Evolutionary conservation across 345 rosid species (phyloP).

Genomic region (Hibiscus trionum): DNA sequence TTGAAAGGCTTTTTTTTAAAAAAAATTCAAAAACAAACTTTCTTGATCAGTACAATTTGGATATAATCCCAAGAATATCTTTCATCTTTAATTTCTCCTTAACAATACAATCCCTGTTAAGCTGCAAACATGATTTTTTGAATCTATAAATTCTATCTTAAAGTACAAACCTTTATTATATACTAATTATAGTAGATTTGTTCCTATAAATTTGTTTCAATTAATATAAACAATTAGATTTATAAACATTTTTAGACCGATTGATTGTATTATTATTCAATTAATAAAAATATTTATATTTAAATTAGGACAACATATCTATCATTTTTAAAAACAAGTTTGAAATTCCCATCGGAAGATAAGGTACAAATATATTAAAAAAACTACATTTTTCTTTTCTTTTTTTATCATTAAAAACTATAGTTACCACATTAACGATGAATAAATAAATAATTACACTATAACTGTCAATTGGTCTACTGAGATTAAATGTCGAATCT

Average conservation of each 20-base stretch:
- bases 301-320: background rate
- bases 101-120: slow-evolving; percentile 21
- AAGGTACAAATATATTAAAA: background rate
- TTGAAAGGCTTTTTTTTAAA: too few relatives aligned
- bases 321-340: too few relatives aligned
- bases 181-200: background rate
- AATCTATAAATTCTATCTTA: background rate
- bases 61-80: slow-evolving; percentile 9
- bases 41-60: background rate
- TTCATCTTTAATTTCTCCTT: background rate
- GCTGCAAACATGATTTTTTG: slow-evolving; percentile 27
- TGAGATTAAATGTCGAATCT: too few relatives aligned
- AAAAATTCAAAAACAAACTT: too few relatives aligned
- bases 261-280: background rate
- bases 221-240: background rate
- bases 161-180: background rate
- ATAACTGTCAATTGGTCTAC: too few relatives aligned
- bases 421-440: background rate
- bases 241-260: background rate
- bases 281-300: background rate
- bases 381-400: too few relatives aligned
- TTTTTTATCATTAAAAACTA: background rate
- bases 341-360: background rate
- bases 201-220: background rate
- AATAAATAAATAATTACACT: background rate